phyloP scores from a whole-genome alignment of 352 stramenopile genomes.

The Phytophthora pseudosyringae region DNA sequence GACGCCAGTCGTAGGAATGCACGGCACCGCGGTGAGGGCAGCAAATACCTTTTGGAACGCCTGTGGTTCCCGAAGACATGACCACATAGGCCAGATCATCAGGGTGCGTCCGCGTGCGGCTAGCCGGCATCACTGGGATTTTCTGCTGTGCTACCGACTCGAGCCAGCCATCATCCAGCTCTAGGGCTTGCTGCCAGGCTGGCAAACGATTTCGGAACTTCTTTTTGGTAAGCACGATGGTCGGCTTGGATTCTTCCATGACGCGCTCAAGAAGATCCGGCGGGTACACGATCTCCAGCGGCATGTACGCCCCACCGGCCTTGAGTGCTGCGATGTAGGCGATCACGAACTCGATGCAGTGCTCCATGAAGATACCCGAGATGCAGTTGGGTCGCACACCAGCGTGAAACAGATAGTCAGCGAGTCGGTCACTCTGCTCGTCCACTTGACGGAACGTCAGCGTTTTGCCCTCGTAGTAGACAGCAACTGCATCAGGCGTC shows the following conservation, averaged over 20 bases:
- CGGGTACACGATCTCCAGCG: slow-evolving; percentile 90
- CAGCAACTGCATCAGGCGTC: slow-evolving; percentile 67
- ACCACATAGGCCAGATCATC: slow-evolving; percentile 94
- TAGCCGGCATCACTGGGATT: slow-evolving; percentile 54
- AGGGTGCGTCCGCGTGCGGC: slow-evolving; percentile 70
- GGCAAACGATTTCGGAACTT: slow-evolving; percentile 68
- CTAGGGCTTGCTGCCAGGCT: slow-evolving; percentile 69
- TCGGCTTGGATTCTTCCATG: slow-evolving; percentile 88
- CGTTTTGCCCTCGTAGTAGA: slow-evolving; percentile 73
- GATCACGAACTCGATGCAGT: slow-evolving; percentile 92
- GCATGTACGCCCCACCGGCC: slow-evolving; percentile 92
- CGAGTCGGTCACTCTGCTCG: slow-evolving; percentile 67
- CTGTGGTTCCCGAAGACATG: slow-evolving; percentile 93
- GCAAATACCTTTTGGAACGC: slow-evolving; percentile 94
- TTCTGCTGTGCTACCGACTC: slow-evolving; percentile 32
- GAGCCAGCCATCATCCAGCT: slow-evolving; percentile 73
- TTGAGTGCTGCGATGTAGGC: slow-evolving; percentile 92
- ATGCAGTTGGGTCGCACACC: slow-evolving; percentile 76
- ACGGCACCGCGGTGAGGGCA: slow-evolving; percentile 92
- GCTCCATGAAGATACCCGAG: slow-evolving; percentile 91
- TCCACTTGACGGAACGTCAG: slow-evolving; percentile 79
- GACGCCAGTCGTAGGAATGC: slow-evolving; percentile 93
- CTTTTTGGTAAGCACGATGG: slow-evolving; percentile 88
- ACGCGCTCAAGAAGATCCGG: slow-evolving; percentile 90
- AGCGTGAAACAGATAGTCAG: slow-evolving; percentile 66